phyloP scores from a whole-genome alignment of 768 basidiomycete species.

The Pleurotus tuoliensis region DNA sequence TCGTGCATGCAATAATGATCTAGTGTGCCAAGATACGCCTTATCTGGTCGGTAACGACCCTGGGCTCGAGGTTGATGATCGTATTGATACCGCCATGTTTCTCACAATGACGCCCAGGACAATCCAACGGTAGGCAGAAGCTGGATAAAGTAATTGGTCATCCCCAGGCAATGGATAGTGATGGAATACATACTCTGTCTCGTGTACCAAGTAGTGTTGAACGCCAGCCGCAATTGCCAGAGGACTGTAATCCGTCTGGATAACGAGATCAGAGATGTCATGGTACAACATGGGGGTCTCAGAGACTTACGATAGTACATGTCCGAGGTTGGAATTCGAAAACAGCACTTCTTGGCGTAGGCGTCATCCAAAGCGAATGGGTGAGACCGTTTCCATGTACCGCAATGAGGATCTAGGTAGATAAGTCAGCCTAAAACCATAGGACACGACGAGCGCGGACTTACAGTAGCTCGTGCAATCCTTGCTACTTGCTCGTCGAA shows the following conservation, averaged over 20 bases:
- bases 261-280: too few species aligned
- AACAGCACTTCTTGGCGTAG: background rate
- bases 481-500: background rate
- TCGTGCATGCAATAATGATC: too few species aligned
- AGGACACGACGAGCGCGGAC: background rate
- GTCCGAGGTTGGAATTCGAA: background rate
- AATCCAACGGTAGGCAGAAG: constrained; percentile 1
- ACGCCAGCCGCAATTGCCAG: background rate
- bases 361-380: constrained; percentile 2
- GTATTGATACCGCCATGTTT: background rate
- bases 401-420: background rate
- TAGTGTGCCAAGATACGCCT: background rate
- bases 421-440: background rate
- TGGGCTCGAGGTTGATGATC: background rate
- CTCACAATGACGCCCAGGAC: background rate
- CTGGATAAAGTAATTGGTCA: background rate
- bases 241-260: background rate
- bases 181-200: background rate
- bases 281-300: too few species aligned
- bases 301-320: constrained; percentile 2
- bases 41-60: background rate
- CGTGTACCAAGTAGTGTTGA: constrained; percentile 3
- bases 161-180: background rate
- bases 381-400: constrained; percentile 1
- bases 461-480: background rate